These are phyloP conservation scores for Pleomassaria siparia DNA, from an alignment of 2,329 filamentous ascomycete genomes.

Conservation along the genomic window DNA sequence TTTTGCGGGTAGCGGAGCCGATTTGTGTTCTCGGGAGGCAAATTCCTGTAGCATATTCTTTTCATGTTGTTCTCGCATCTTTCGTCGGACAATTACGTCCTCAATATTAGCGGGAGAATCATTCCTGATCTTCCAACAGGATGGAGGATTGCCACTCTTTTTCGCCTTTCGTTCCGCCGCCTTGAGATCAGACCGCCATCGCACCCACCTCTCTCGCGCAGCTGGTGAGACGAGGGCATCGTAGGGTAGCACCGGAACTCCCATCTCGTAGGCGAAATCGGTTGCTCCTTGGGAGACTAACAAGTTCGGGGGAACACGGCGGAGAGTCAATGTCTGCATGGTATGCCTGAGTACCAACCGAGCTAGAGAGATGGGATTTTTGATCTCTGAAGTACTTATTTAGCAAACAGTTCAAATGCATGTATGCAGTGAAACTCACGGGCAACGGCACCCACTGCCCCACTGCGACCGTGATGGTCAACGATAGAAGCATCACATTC, in stretches of 20 bases:
- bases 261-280: constrained; percentile 80
- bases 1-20: constrained; percentile 26
- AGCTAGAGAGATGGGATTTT: constrained; percentile 87
- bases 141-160: constrained; percentile 29
- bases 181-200: constrained; percentile 73
- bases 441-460: constrained; percentile 86
- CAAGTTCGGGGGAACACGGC: constrained; percentile 89
- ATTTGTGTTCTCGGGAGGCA: constrained; percentile 10
- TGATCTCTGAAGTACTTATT: constrained; percentile 66
- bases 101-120: constrained; percentile 23
- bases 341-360: constrained; percentile 79
- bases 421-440: constrained; percentile 60
- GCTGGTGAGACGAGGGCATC: constrained; percentile 78
- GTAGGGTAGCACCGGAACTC: constrained; percentile 71
- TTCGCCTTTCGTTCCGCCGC: constrained; percentile 56
- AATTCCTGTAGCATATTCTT: constrained; percentile 28
- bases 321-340: constrained; percentile 74
- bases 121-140: constrained; percentile 28
- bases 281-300: constrained; percentile 83
- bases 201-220: constrained; percentile 74
- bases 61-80: constrained; percentile 43
- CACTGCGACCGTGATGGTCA: constrained; percentile 86
- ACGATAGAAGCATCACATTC: constrained; percentile 95
- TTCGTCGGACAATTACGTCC: constrained; percentile 36
- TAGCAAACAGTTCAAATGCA: neutral